Percentiles rank a stretch among this genome's conserved stretches.
These are phyloP conservation scores for Pseudogymnoascus sp. DNA, from an alignment of 2,329 filamentous ascomycete genomes.

Conservation along the genomic window DNA sequence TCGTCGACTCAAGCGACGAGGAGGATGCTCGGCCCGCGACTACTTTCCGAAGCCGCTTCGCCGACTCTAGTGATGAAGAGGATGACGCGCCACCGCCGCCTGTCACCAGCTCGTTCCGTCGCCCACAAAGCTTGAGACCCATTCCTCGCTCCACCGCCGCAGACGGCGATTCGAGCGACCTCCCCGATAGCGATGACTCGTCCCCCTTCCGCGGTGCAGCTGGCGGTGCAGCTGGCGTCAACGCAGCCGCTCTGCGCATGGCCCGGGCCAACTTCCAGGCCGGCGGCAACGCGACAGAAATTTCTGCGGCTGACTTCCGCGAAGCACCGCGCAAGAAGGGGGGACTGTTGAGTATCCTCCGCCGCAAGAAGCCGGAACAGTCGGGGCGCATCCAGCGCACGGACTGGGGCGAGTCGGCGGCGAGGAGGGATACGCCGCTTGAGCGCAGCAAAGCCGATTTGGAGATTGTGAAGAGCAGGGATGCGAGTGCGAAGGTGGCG, in stretches of 20 bases:
- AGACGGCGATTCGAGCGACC: conserved; percentile 53
- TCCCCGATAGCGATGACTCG: conserved; percentile 51
- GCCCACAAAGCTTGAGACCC: conserved; percentile 36
- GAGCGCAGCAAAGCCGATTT: conserved; percentile 53
- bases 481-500: not conserved
- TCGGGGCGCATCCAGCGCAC: conserved; percentile 47
- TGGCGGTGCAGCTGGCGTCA: conserved; percentile 9
- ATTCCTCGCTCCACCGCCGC: conserved; percentile 42
- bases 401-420: conserved; percentile 47
- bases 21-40: conserved; percentile 21
- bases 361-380: conserved; percentile 52
- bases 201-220: not conserved
- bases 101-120: conserved; percentile 18
- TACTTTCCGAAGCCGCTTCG: conserved; percentile 47
- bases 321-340: conserved; percentile 32
- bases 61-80: conserved; percentile 58
- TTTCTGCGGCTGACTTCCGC: conserved; percentile 8
- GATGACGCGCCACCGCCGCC: conserved; percentile 29
- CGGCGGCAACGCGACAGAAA: conserved; percentile 12
- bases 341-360: conserved; percentile 54
- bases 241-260: conserved; percentile 22
- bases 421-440: conserved; percentile 54
- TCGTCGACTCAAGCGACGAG: conserved; percentile 30
- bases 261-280: conserved; percentile 32
- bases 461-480: conserved; percentile 16